A percentile compares a stretch with the other conserved stretches of the same genome.
Evolutionary conservation across 2,329 filamentous ascomycete species (phyloP).

Genomic region (Cladosporium sp.): DNA sequence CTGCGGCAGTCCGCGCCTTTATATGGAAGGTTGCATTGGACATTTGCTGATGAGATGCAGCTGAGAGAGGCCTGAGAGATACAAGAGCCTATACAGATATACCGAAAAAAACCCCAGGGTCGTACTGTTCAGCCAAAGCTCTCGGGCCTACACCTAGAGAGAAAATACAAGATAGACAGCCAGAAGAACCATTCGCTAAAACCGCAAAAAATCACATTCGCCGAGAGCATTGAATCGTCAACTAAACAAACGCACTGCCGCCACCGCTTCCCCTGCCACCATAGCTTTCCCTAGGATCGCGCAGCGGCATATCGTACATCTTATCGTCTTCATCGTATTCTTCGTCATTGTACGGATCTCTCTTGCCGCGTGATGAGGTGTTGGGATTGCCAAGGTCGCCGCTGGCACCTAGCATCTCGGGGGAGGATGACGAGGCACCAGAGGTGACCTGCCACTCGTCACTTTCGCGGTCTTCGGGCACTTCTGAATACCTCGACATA

Average conservation of each 20-base stretch:
- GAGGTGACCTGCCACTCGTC: conserved; percentile 38
- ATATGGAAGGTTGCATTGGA: neutral
- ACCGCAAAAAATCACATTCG: neutral
- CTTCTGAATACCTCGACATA: conserved; percentile 23
- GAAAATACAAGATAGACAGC: neutral
- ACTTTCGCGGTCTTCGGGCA: conserved; percentile 22
- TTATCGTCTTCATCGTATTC: conserved; percentile 26
- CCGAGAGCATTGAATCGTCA: conserved; percentile 8
- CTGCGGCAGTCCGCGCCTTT: neutral
- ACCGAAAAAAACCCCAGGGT: neutral
- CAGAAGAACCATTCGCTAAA: conserved; percentile 5
- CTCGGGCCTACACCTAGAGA: neutral
- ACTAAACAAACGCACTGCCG: conserved; percentile 23
- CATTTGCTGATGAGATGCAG: neutral
- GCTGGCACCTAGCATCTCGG: conserved; percentile 28
- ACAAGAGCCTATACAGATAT: neutral
- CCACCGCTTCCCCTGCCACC: conserved; percentile 17
- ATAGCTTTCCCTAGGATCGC: conserved; percentile 23
- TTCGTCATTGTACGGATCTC: conserved; percentile 25
- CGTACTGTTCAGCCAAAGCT: neutral
- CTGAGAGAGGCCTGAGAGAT: neutral
- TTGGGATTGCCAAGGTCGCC: conserved; percentile 27
- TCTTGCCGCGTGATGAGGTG: conserved; percentile 11
- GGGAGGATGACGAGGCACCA: conserved; percentile 29
- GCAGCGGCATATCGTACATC: conserved; percentile 27